phyloP scores from a whole-genome alignment of 345 rosid species.

The Angophora floribunda region DNA sequence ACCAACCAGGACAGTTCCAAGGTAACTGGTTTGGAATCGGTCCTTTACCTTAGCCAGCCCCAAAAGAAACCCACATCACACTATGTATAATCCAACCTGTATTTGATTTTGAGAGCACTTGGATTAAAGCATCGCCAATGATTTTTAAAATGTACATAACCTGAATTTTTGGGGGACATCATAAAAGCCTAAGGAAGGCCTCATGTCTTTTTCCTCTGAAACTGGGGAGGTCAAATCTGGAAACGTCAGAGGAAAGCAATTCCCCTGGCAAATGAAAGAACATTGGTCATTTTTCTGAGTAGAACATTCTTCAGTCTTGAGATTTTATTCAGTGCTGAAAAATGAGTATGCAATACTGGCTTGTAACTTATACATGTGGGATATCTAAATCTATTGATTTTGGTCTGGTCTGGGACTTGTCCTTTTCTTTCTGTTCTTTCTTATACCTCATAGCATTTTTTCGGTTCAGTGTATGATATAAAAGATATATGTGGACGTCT shows the following conservation, averaged over 20 bases:
- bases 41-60: background rate
- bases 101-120: background rate
- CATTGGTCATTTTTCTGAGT: background rate
- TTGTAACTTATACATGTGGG: background rate
- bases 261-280: background rate
- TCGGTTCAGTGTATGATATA: background rate
- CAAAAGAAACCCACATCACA: background rate
- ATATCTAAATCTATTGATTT: background rate
- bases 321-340: background rate
- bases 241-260: background rate
- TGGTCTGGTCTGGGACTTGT: background rate
- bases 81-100: background rate
- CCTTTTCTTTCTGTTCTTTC: background rate
- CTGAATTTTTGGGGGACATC: background rate
- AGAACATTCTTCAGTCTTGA: background rate
- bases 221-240: background rate
- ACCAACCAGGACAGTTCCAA: background rate
- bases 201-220: background rate
- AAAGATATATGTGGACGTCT: background rate
- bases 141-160: background rate
- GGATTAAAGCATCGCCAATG: background rate
- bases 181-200: background rate
- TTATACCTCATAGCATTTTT: background rate
- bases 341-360: background rate
- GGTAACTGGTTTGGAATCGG: background rate